These are phyloP conservation scores for Houttuynia cordata DNA, from an alignment of 164 flowering plant species.

Conservation along the genomic window DNA sequence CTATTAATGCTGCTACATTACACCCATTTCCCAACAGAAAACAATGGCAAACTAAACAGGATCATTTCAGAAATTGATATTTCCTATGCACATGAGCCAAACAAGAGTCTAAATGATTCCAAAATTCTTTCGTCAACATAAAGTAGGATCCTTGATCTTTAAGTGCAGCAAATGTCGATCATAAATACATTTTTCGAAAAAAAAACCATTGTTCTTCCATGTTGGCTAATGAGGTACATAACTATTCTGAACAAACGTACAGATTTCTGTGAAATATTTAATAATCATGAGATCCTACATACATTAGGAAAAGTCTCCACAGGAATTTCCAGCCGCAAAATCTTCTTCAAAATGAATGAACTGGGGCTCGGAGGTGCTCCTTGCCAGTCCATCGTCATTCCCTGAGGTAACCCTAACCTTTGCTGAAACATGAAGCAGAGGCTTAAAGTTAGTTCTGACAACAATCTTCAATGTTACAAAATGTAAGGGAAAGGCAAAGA, in stretches of 20 bases:
- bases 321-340: conserved; percentile 91
- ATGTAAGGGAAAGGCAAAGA: too few relatives aligned
- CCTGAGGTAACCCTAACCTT: conserved; percentile 76
- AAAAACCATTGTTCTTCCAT: neutral
- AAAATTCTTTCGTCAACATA: neutral
- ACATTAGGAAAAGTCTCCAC: conserved; percentile 94
- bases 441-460: neutral
- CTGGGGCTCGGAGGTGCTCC: conserved; percentile 97
- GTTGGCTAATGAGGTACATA: neutral
- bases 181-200: neutral
- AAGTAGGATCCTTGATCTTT: neutral
- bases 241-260: too few relatives aligned
- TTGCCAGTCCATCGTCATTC: conserved; percentile 99
- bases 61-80: neutral
- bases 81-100: neutral
- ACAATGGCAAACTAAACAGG: neutral
- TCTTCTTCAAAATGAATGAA: conserved; percentile 73
- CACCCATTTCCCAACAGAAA: too few relatives aligned
- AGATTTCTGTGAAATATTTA: neutral
- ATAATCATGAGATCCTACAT: conserved; percentile 7
- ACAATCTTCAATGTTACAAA: too few relatives aligned
- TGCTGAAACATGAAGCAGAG: conserved; percentile 14
- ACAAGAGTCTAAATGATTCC: neutral
- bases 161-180: neutral
- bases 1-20: too few relatives aligned